These are phyloP conservation scores for Carex myosuroides DNA, from an alignment of 176 grass and related monocot species.

Conservation along the genomic window DNA sequence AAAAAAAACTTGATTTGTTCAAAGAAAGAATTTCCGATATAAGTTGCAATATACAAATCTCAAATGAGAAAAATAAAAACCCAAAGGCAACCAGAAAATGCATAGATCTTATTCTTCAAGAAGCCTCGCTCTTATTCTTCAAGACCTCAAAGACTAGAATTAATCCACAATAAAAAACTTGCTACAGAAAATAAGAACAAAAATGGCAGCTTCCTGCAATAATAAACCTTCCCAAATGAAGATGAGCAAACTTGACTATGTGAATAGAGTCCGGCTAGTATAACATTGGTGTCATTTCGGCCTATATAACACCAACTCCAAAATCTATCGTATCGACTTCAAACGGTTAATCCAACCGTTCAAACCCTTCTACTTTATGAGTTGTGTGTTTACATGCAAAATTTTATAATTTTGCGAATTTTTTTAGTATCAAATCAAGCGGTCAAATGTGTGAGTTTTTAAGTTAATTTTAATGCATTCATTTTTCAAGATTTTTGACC, in stretches of 20 bases:
- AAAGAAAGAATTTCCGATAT: neutral
- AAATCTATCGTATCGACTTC: too few relatives aligned
- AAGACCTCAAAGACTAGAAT: neutral
- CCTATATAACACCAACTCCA: too few relatives aligned
- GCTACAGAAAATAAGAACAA: neutral
- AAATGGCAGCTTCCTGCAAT: neutral
- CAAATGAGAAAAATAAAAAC: neutral
- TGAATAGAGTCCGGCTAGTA: too few relatives aligned
- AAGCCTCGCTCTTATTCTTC: neutral
- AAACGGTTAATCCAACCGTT: too few relatives aligned
- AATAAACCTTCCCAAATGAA: slow-evolving; percentile 14
- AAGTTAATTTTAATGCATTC: too few relatives aligned
- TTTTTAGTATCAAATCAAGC: too few relatives aligned
- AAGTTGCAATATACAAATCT: slow-evolving; percentile 6
- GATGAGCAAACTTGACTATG: slow-evolving; percentile 1
- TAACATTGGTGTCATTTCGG: too few relatives aligned
- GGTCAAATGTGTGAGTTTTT: too few relatives aligned
- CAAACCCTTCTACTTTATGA: too few relatives aligned
- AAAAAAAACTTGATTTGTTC: neutral
- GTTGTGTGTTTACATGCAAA: too few relatives aligned
- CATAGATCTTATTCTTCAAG: neutral
- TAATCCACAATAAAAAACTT: neutral
- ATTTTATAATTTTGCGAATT: too few relatives aligned
- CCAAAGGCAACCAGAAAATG: neutral
- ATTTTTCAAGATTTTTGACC: too few relatives aligned